Evolutionary conservation across 495 filamentous ascomycete species (phyloP).

Genomic region (Hypoxylon lienhwacheense): DNA sequence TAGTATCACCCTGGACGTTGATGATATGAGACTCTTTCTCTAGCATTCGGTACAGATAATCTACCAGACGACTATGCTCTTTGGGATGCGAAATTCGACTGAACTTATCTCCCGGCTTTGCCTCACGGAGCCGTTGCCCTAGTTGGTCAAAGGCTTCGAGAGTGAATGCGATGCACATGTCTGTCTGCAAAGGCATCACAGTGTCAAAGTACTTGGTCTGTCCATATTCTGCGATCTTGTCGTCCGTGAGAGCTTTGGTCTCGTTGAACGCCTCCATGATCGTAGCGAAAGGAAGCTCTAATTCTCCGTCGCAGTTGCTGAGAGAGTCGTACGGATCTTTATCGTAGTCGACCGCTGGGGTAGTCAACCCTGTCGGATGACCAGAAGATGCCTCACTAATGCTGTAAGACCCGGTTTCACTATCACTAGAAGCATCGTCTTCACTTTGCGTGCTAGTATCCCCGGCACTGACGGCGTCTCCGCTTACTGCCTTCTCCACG

Average conservation of each 20-base stretch:
- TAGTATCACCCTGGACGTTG: conserved; percentile 39
- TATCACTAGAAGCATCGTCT: conserved; percentile 21
- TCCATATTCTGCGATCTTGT: conserved; percentile 44
- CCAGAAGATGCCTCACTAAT: conserved; percentile 22
- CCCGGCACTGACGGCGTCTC: conserved; percentile 2
- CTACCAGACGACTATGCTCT: conserved; percentile 44
- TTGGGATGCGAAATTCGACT: conserved; percentile 41
- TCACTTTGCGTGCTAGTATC: conserved; percentile 22
- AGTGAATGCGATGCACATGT: conserved; percentile 46
- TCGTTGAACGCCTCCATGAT: conserved; percentile 35
- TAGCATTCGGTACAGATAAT: conserved; percentile 50
- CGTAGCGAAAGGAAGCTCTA: conserved; percentile 31
- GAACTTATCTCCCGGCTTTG: conserved; percentile 42
- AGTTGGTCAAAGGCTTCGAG: conserved; percentile 52
- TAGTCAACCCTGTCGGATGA: conserved; percentile 25
- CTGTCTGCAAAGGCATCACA: conserved; percentile 36
- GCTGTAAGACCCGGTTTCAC: conserved; percentile 17
- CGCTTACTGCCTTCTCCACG: conserved; percentile 22
- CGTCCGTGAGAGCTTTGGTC: conserved; percentile 41
- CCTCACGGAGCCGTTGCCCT: conserved; percentile 38
- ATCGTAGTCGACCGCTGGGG: conserved; percentile 21
- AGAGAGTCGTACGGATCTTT: conserved; percentile 20
- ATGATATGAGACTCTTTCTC: conserved; percentile 48
- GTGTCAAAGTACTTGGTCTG: conserved; percentile 43
- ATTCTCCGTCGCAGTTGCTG: conserved; percentile 18